Conservation (phyloP, 2,329 filamentous ascomycete species). For the Sordariomycetes sp. region DNA sequence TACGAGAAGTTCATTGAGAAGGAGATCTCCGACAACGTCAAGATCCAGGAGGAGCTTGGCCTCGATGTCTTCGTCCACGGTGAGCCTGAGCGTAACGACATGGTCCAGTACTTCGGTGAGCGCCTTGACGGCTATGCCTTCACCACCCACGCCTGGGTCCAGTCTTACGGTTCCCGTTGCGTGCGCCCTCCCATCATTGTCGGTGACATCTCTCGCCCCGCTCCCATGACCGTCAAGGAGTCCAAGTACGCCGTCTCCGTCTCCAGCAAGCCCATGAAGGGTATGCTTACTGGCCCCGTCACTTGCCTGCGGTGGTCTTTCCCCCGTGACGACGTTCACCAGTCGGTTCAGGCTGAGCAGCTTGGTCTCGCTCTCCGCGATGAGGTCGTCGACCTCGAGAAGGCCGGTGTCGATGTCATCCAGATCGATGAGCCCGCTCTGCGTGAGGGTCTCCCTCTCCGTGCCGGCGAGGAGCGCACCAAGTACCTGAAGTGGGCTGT, state of each 20-base stretch:
- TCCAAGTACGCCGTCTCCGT: slow-evolving; percentile 96
- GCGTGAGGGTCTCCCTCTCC: slow-evolving; percentile 97
- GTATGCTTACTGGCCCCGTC: slow-evolving; percentile 98
- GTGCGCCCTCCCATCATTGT: slow-evolving; percentile 98
- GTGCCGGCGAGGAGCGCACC: slow-evolving; percentile 86
- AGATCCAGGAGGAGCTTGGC: slow-evolving; percentile 96
- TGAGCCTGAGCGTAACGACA: slow-evolving; percentile 99
- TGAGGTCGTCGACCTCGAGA: slow-evolving; percentile 96
- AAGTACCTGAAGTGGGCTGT: slow-evolving; percentile 97
- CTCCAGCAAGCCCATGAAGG: slow-evolving; percentile 99
- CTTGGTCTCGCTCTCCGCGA: slow-evolving; percentile 96
- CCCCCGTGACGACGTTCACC: slow-evolving; percentile 98
- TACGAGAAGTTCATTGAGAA: slow-evolving; percentile 99
- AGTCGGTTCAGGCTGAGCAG: slow-evolving; percentile 98
- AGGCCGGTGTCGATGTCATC: slow-evolving; percentile 93
- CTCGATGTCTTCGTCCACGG: slow-evolving; percentile 97
- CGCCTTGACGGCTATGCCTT: slow-evolving; percentile 94
- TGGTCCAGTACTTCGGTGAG: slow-evolving; percentile 99
- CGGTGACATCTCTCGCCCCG: slow-evolving; percentile 93
- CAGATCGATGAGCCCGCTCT: slow-evolving; percentile 99
- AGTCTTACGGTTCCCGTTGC: slow-evolving; percentile 96
- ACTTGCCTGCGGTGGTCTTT: slow-evolving; percentile 99
- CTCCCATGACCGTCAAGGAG: slow-evolving; percentile 99
- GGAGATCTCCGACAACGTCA: slow-evolving; percentile 91
- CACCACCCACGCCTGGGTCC: slow-evolving; percentile 98